phyloP scores from a whole-genome alignment of 352 stramenopile genomes.

The Globisporangium parvum region DNA sequence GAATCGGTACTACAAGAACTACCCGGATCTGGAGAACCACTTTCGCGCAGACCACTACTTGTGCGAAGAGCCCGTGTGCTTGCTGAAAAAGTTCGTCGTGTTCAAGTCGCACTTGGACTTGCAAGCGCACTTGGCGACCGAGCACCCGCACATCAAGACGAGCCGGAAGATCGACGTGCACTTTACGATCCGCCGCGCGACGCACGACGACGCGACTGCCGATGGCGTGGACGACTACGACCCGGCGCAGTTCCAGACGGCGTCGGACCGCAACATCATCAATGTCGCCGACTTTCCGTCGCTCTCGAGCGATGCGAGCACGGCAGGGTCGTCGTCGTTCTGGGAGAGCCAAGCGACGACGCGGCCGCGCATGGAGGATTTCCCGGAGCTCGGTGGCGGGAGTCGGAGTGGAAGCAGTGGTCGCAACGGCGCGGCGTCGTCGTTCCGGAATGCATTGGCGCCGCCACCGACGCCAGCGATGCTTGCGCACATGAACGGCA shows the following conservation, averaged over 20 bases:
- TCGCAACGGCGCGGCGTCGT: slow-evolving; percentile 8
- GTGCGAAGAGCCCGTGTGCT: slow-evolving; percentile 79
- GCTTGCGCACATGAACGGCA: slow-evolving; percentile 57
- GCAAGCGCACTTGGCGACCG: slow-evolving; percentile 70
- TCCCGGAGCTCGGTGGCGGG: slow-evolving; percentile 42
- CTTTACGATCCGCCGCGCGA: slow-evolving; percentile 68
- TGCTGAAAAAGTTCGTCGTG: slow-evolving; percentile 87
- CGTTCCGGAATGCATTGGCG: slow-evolving; percentile 67
- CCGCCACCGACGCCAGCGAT: slow-evolving; percentile 67
- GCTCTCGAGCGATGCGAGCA: slow-evolving; percentile 27
- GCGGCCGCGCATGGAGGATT: slow-evolving; percentile 54
- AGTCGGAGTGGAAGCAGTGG: slow-evolving; percentile 6
- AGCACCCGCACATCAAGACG: slow-evolving; percentile 82
- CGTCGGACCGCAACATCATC: slow-evolving; percentile 43
- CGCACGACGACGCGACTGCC: slow-evolving; percentile 23
- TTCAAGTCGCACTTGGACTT: slow-evolving; percentile 87
- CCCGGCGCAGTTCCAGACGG: slow-evolving; percentile 20
- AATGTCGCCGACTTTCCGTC: slow-evolving; percentile 85
- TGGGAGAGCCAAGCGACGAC: slow-evolving; percentile 62
- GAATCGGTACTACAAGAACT: slow-evolving; percentile 91
- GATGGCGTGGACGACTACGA: slow-evolving; percentile 49
- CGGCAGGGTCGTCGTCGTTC: slow-evolving; percentile 29
- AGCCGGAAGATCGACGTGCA: slow-evolving; percentile 86
- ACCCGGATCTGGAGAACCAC: slow-evolving; percentile 87
- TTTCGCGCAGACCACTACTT: slow-evolving; percentile 87